Conservation (phyloP, 2,329 filamentous ascomycete species). For the Aspergillus viridinutans region DNA sequence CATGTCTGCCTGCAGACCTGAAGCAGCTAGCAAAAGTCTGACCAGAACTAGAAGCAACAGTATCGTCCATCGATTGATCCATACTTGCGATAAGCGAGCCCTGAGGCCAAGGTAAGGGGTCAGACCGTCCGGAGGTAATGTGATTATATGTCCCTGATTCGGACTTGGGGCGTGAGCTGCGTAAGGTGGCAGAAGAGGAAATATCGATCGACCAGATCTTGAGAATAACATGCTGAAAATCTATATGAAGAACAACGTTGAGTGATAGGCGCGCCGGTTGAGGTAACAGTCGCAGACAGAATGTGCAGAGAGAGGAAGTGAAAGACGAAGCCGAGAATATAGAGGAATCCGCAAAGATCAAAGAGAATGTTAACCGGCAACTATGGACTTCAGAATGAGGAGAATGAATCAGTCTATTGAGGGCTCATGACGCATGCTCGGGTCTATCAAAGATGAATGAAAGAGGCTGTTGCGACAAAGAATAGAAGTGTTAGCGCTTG, state of each 20-base stretch:
- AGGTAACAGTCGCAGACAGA: not conserved
- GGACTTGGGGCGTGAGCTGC: constrained; percentile 46
- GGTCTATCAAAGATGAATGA: constrained; percentile 14
- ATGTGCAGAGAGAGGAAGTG: not conserved
- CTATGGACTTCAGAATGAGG: constrained; percentile 1
- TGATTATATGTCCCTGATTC: constrained; percentile 51
- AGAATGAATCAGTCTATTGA: constrained; percentile 9
- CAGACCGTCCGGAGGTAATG: constrained; percentile 62
- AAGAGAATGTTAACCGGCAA: constrained; percentile 16
- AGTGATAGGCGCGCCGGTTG: not conserved
- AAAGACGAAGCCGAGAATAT: not conserved
- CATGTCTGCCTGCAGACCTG: constrained; percentile 68
- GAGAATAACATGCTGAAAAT: constrained; percentile 29
- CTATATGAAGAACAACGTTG: not conserved
- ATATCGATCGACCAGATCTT: constrained; percentile 29
- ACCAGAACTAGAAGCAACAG: constrained; percentile 80
- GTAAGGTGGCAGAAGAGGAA: constrained; percentile 39
- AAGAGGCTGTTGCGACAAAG: constrained; percentile 2
- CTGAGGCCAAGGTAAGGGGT: constrained; percentile 91
- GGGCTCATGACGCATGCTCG: constrained; percentile 11
- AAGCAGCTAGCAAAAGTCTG: constrained; percentile 72
- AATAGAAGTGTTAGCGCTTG: not conserved
- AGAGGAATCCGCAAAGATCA: not conserved
- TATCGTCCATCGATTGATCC: constrained; percentile 97
- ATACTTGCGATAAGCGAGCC: constrained; percentile 87